Evolutionary conservation across 495 filamentous ascomycete genomes (phyloP).

Genomic region (Aspergillus bridgeri): DNA sequence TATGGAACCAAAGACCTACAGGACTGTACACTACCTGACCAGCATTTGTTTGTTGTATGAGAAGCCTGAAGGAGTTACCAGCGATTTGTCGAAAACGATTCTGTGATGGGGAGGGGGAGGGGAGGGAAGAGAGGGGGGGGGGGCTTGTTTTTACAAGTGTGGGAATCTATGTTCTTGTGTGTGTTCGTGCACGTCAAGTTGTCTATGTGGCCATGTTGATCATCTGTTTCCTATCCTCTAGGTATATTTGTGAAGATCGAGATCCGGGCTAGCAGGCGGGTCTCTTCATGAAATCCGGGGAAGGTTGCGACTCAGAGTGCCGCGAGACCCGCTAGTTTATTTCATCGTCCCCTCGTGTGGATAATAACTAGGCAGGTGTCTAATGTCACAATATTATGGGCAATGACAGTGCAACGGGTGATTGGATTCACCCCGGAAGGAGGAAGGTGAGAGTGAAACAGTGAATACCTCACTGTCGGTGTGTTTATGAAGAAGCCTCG

Average conservation of each 20-base stretch:
- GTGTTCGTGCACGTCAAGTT: not conserved
- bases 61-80: not conserved
- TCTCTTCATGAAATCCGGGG: not conserved
- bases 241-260: not conserved
- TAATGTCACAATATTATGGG: not conserved
- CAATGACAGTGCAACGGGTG: not conserved
- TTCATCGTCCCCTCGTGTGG: not conserved
- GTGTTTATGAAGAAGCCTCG: not conserved
- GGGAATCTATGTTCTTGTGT: no score
- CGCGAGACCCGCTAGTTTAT: not conserved
- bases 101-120: not conserved
- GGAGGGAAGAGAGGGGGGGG: no score
- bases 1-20: no score
- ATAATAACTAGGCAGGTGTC: not conserved
- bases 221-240: no score
- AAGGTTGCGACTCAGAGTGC: not conserved
- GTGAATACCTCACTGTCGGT: not conserved
- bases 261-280: not conserved
- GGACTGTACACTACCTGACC: not conserved
- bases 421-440: not conserved
- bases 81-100: not conserved
- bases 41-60: not conserved
- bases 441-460: not conserved
- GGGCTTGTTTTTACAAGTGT: no score
- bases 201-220: no score